phyloP scores from a whole-genome alignment of 176 grass and related monocot species.

The Oryza coarctata region DNA sequence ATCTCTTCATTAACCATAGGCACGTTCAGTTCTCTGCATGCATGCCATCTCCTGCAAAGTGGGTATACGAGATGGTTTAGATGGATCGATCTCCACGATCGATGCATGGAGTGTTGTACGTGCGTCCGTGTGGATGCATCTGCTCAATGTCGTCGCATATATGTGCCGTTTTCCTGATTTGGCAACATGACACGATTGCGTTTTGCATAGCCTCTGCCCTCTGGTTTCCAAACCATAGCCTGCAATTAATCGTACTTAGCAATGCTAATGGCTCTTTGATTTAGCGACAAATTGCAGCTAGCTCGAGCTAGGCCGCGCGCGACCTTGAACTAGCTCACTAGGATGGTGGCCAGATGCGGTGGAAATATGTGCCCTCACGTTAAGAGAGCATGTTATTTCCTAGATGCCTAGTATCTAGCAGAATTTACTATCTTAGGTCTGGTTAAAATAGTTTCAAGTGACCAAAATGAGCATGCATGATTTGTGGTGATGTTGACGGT shows the following conservation, averaged over 20 bases:
- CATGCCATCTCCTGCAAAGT: not conserved
- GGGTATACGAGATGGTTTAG: not conserved
- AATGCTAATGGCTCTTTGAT: not conserved
- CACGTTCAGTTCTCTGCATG: not conserved
- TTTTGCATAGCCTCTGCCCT: not conserved
- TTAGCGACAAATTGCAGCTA: not conserved
- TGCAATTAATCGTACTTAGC: not conserved
- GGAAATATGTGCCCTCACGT: not conserved
- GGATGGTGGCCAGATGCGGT: not conserved
- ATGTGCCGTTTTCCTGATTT: not conserved
- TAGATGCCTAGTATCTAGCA: not conserved
- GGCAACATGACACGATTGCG: constrained; percentile 16
- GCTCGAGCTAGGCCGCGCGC: not conserved
- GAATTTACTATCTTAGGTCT: not conserved
- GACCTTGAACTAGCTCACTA: not conserved
- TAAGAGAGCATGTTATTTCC: not conserved
- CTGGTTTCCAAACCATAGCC: not conserved
- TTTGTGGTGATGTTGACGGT: not conserved
- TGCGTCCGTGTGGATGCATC: not conserved
- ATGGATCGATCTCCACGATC: not conserved
- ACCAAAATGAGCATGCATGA: constrained; percentile 4
- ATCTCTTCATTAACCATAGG: not conserved
- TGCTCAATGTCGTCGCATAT: not conserved
- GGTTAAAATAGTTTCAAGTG: not conserved
- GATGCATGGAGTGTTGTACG: not conserved